A percentile compares a stretch with the other conserved stretches of the same genome.
These are phyloP conservation scores for Isochrysis galbana DNA, from an alignment of 78 protist species.

Conservation along the genomic window DNA sequence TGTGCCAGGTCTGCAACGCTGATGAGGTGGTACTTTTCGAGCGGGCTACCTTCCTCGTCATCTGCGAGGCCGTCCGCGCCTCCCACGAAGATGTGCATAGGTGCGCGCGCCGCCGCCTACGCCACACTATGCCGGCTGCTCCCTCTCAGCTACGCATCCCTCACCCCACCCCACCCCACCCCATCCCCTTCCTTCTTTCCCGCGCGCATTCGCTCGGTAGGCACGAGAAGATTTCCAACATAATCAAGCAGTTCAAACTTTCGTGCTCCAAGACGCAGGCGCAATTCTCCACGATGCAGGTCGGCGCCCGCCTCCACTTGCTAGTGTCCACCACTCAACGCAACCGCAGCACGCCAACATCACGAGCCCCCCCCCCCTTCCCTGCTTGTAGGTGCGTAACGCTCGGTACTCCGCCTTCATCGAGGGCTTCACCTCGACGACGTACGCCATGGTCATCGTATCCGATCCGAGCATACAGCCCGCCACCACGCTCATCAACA, in stretches of 20 bases:
- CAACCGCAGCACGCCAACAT: neutral
- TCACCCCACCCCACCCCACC: no score
- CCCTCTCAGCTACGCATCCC: no score
- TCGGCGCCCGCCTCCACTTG: neutral
- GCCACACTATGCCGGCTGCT: no score
- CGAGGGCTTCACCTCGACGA: conserved; percentile 92
- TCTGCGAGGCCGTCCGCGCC: neutral
- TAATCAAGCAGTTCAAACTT: conserved; percentile 95
- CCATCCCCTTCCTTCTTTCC: conserved; percentile 55
- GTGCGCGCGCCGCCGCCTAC: no score
- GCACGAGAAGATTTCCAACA: conserved; percentile 90
- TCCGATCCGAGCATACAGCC: conserved; percentile 61
- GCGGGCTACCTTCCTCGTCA: conserved; percentile 86
- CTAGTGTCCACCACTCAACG: neutral
- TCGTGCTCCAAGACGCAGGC: conserved; percentile 68
- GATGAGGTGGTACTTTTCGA: conserved; percentile 92
- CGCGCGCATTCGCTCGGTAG: neutral
- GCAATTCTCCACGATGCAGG: conserved; percentile 13
- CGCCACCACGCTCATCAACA: neutral
- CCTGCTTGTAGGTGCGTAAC: conserved; percentile 73
- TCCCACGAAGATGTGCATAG: neutral
- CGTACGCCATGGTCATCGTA: conserved; percentile 93
- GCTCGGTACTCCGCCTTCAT: conserved; percentile 84
- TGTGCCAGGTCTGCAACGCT: conserved; percentile 87
- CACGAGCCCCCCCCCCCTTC: conserved; percentile 15